These are phyloP conservation scores for Salisapilia sapeloensis DNA, from an alignment of 352 stramenopile genomes.

Conservation along the genomic window DNA sequence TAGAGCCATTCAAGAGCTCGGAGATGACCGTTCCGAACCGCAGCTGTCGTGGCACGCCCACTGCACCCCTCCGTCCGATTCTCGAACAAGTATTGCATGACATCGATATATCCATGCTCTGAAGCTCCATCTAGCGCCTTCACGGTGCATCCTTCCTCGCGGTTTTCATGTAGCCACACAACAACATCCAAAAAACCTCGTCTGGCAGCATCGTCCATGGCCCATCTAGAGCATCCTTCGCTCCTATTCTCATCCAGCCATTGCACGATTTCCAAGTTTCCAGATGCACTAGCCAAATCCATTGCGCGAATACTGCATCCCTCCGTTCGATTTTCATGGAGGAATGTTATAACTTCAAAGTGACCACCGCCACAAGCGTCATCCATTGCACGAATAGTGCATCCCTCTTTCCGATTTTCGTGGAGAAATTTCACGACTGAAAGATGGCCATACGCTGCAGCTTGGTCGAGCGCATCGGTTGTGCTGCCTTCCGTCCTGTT, in stretches of 20 bases:
- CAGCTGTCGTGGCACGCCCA: too few species aligned
- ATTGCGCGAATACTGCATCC: conserved; percentile 5
- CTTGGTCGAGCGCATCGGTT: conserved; percentile 6
- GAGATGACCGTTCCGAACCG: too few species aligned
- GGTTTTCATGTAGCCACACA: conserved; percentile 11
- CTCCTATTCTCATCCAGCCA: conserved; percentile 11
- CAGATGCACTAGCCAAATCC: conserved; percentile 5
- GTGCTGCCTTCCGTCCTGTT: conserved; percentile 4
- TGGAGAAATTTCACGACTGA: conserved; percentile 7
- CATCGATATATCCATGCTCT: conserved; percentile 5
- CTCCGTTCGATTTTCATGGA: conserved; percentile 2
- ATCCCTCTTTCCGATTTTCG: conserved; percentile 2
- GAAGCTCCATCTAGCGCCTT: conserved; percentile 11
- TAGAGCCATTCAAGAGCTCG: too few species aligned
- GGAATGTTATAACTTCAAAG: conserved; percentile 2
- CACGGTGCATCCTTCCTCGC: conserved; percentile 11
- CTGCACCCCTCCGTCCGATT: conserved; percentile 9
- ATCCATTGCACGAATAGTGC: conserved; percentile 3
- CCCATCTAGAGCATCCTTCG: conserved; percentile 10
- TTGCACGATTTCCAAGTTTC: conserved; percentile 10
- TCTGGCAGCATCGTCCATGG: conserved; percentile 10
- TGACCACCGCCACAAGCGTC: conserved; percentile 1
- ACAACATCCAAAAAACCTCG: conserved; percentile 8
- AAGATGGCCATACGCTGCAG: conserved; percentile 6
- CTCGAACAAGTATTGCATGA: conserved; percentile 11